Evolutionary conservation across 1,139 yeast genomes (phyloP).

Genomic region (Wickerhamomyces sp.): DNA sequence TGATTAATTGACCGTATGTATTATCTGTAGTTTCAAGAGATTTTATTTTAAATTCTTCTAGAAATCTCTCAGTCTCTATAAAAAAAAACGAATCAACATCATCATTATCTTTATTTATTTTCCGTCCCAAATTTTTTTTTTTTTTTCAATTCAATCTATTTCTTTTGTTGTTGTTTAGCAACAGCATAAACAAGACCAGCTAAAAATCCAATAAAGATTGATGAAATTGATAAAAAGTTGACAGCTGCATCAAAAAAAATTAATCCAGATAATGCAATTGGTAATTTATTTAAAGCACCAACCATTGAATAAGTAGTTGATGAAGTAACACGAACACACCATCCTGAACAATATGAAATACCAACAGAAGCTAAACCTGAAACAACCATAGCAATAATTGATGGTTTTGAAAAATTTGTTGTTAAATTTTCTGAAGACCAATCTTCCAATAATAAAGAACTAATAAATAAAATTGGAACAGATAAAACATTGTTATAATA

Average conservation of each 20-base stretch:
- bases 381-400: conserved; percentile 82
- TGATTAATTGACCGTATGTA: too few species aligned
- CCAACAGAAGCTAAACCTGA: conserved; percentile 95
- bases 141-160: conserved; percentile 28
- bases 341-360: conserved; percentile 96
- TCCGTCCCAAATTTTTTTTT: too few species aligned
- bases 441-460: conserved; percentile 80
- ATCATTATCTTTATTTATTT: background rate
- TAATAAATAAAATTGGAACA: conserved; percentile 75
- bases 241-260: conserved; percentile 92
- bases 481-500: conserved; percentile 92
- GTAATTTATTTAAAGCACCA: conserved; percentile 96
- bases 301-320: conserved; percentile 99
- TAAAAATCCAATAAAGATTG: conserved; percentile 85
- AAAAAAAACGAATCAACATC: too few species aligned
- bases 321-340: conserved; percentile 99
- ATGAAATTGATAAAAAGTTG: conserved; percentile 85
- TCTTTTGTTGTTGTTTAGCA: conserved; percentile 86
- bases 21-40: too few species aligned
- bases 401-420: conserved; percentile 65
- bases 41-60: too few species aligned
- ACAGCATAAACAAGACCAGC: conserved; percentile 95
- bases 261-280: conserved; percentile 92
- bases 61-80: too few species aligned
- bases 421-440: conserved; percentile 81